These are phyloP conservation scores for Tubosaeta sp. DNA, from an alignment of 768 basidiomycete genomes.

Conservation along the genomic window DNA sequence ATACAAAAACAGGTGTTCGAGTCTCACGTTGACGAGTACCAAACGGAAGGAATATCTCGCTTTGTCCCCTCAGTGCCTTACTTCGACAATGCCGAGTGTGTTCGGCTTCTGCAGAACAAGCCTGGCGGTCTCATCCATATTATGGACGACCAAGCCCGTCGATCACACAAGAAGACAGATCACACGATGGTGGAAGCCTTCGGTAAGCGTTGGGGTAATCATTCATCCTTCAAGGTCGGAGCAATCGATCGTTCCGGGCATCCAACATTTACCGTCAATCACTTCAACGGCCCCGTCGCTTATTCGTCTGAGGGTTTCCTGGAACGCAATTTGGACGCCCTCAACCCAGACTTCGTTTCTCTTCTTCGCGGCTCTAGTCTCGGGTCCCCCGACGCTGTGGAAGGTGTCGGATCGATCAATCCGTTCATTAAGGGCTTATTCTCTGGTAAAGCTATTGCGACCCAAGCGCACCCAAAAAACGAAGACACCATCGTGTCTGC, in stretches of 20 bases:
- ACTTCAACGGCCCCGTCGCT: slow-evolving; percentile 86
- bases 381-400: slow-evolving; percentile 41
- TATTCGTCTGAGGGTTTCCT: slow-evolving; percentile 91
- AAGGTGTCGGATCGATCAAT: slow-evolving; percentile 78
- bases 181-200: slow-evolving; percentile 94
- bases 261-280: slow-evolving; percentile 86
- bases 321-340: slow-evolving; percentile 79
- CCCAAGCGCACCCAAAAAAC: slow-evolving; percentile 85
- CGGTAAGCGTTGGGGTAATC: slow-evolving; percentile 90
- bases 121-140: slow-evolving; percentile 95
- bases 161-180: slow-evolving; percentile 86
- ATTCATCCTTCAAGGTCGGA: slow-evolving; percentile 86
- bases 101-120: slow-evolving; percentile 78
- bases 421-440: slow-evolving; percentile 92
- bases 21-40: slow-evolving; percentile 76
- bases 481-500: slow-evolving; percentile 96
- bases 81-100: slow-evolving; percentile 88
- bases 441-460: slow-evolving; percentile 83
- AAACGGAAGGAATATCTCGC: slow-evolving; percentile 70
- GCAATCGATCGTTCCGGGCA: slow-evolving; percentile 69
- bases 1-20: slow-evolving; percentile 79
- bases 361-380: slow-evolving; percentile 64
- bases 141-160: slow-evolving; percentile 93
- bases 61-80: slow-evolving; percentile 69
- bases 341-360: slow-evolving; percentile 91